Conservation (phyloP, 345 rosid species). For the Odontarrhena argentea region DNA sequence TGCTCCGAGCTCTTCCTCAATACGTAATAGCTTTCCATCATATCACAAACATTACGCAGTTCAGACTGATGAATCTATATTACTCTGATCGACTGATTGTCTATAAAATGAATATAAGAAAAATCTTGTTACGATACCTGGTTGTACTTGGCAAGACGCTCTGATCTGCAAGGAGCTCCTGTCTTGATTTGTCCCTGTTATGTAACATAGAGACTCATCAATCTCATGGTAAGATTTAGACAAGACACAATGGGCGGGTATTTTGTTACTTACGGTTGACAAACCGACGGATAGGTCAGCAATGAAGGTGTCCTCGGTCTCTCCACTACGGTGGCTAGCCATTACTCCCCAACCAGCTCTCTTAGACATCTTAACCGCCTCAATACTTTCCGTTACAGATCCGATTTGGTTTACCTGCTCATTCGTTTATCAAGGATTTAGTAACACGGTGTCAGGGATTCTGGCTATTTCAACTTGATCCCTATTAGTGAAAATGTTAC, state of each 20-base stretch:
- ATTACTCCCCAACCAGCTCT: slow-evolving; percentile 99
- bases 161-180: slow-evolving; percentile 96
- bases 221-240: too few relatives aligned
- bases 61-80: too few relatives aligned
- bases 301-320: slow-evolving; percentile 98
- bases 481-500: slow-evolving; percentile 32
- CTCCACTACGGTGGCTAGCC: slow-evolving; percentile 99
- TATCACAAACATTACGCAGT: not conserved
- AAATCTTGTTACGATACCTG: slow-evolving; percentile 49
- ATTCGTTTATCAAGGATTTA: too few relatives aligned
- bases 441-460: too few relatives aligned
- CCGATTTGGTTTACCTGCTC: slow-evolving; percentile 96
- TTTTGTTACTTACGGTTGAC: slow-evolving; percentile 63
- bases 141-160: slow-evolving; percentile 93
- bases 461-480: too few relatives aligned
- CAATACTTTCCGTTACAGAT: slow-evolving; percentile 93
- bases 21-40: slow-evolving; percentile 63
- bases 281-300: slow-evolving; percentile 93
- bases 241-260: too few relatives aligned
- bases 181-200: slow-evolving; percentile 63
- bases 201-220: too few relatives aligned
- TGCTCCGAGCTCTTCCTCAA: slow-evolving; percentile 89
- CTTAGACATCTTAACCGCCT: slow-evolving; percentile 97
- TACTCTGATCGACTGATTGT: too few relatives aligned
- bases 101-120: too few relatives aligned